Percentiles rank a stretch among this genome's conserved stretches.
Evolutionary conservation across 1,284 basidiomycete species (phyloP).

Genomic region (Mycena sp.): DNA sequence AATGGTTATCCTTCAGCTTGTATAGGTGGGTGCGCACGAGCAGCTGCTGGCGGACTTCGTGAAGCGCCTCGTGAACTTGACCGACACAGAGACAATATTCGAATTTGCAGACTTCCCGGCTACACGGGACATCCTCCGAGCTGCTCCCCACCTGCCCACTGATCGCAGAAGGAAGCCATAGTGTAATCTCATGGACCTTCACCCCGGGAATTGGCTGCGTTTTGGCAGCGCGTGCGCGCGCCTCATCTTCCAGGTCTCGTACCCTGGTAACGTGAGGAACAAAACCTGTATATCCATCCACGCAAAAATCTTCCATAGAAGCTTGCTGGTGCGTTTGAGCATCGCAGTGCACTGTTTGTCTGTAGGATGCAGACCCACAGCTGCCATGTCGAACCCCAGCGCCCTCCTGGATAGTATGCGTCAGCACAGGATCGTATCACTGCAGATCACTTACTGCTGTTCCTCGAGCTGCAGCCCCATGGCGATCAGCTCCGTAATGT

Average conservation of each 20-base stretch:
- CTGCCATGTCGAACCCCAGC: background rate
- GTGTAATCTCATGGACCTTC: background rate
- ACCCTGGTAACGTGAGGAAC: background rate
- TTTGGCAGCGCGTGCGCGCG: background rate
- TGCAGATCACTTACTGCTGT: background rate
- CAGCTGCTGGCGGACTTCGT: background rate
- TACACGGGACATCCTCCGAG: background rate
- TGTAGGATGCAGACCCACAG: background rate
- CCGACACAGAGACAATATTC: background rate
- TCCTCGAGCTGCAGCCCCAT: constrained; percentile 13
- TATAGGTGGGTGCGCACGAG: constrained; percentile 12
- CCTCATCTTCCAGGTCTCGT: background rate
- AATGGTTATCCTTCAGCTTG: constrained; percentile 1
- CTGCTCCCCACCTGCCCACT: background rate
- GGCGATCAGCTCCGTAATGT: constrained; percentile 1
- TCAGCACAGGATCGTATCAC: background rate
- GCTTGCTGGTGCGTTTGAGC: background rate
- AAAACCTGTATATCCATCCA: constrained; percentile 3
- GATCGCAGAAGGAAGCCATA: constrained; percentile 6
- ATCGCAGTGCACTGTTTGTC: background rate
- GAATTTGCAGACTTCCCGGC: background rate
- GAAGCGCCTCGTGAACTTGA: constrained; percentile 4
- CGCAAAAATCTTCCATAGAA: background rate
- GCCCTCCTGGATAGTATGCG: background rate
- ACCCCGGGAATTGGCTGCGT: background rate